Percentiles rank a stretch among this genome's conserved stretches.
These are phyloP conservation scores for Bryopsis sp. DNA, from an alignment of 139 green algal genomes.

Conservation along the genomic window DNA sequence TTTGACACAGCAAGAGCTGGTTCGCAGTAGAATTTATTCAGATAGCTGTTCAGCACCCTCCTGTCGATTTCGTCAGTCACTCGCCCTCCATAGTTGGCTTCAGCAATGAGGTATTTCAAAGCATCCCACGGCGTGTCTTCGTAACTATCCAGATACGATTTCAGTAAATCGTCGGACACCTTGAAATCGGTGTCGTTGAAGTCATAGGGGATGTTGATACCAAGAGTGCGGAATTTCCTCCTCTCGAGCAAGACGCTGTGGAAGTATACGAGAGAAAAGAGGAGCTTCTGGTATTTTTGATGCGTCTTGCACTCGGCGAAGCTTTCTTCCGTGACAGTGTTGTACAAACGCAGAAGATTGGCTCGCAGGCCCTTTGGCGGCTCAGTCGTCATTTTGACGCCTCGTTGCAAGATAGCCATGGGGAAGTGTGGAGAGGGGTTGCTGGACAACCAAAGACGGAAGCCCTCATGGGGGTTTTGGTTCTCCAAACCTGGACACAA, in stretches of 20 bases:
- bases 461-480: slow-evolving; percentile 52
- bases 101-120: slow-evolving; percentile 76
- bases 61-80: slow-evolving; percentile 72
- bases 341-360: slow-evolving; percentile 76
- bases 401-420: slow-evolving; percentile 73
- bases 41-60: slow-evolving; percentile 43
- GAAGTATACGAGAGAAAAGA: slow-evolving; percentile 82
- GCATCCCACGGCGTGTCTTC: slow-evolving; percentile 67
- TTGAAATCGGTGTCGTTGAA: slow-evolving; percentile 88
- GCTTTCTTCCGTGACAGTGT: slow-evolving; percentile 53
- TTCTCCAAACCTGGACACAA: slow-evolving; percentile 39
- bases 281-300: slow-evolving; percentile 75
- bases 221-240: slow-evolving; percentile 75
- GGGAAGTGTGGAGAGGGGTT: slow-evolving; percentile 64
- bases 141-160: slow-evolving; percentile 77
- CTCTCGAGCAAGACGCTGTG: slow-evolving; percentile 77
- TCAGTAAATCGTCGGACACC: slow-evolving; percentile 72
- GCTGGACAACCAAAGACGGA: slow-evolving; percentile 77
- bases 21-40: slow-evolving; percentile 52
- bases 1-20: slow-evolving; percentile 46
- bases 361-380: slow-evolving; percentile 76
- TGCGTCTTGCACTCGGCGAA: slow-evolving; percentile 52
- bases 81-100: slow-evolving; percentile 71
- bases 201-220: slow-evolving; percentile 86
- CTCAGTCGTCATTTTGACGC: slow-evolving; percentile 87